Base-by-base conservation (phyloP, 1,139 yeast genomes). In the Blastobotrys niveus region DNA sequence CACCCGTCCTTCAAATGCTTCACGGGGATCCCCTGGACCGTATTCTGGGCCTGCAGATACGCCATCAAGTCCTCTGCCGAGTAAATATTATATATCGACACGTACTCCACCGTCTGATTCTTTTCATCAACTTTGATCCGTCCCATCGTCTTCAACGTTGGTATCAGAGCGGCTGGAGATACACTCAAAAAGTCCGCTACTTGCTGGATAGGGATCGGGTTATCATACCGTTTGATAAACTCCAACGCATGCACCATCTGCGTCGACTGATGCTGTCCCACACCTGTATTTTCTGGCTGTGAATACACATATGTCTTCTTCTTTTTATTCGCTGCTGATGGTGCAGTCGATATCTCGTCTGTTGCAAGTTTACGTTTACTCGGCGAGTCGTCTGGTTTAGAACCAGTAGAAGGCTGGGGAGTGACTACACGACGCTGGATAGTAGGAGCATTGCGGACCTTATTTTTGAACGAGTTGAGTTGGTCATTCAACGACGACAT, bases 1-100 rank as follows among this genome's bases (percentile, higher is more conserved):
- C 99, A 93, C 18, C 98, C 98, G 61, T 93, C 99, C 58, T 81
- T 82, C 48, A 93, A 72, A 58, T 89, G 96, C 59, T 86, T 86
- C 25, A 91, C 96, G 0, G 88, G 72, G 1, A 84, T 75, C 2
- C 98, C 98, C 59, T 81, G 86, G 62, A 86, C 88, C 2, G 96
- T 86, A 1, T 85, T 81, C 65, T 88, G 96, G 20, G 80, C 72
- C 56, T 89, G 75, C 48, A 93, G 71, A 54, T 82, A 83, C 48
- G 78, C 73, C 46, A 93, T 63, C 50, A 93, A 70, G 52, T 87
- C 95, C 47, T 80, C 85, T 3, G 82, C 83, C 2, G 83, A 77
- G 55, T 86, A 80, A 47, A 93, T 89, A 60, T 89, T 89, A 64
- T 87, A 94, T 45, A 87, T 73, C 3, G 97, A 87, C 36, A 86